Base-by-base conservation (phyloP, 2,329 filamentous ascomycete species). In the Cladophialophora carrionii region DNA sequence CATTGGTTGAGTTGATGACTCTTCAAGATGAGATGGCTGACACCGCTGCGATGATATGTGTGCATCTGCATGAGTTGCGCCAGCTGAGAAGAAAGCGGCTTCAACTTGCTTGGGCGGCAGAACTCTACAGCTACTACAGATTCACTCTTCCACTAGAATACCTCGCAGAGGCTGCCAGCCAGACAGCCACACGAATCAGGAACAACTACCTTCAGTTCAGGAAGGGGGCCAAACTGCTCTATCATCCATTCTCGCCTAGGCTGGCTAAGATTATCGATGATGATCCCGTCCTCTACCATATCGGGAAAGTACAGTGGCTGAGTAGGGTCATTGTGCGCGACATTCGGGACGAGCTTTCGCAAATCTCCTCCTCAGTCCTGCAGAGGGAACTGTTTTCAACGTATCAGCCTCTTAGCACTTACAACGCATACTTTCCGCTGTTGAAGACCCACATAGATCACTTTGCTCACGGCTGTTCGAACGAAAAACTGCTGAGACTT, bases 381-480 rank as follows among this genome's bases (percentile, higher is more conserved):
- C 57, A 61, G 12, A 52, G 57, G n/a, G 57, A 53, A 8, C 20
- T 61, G 48, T 61, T 61, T 26, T 14, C 32, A 9, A 53, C 20
- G 9, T 51, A 49, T 5, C 41, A 20, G 46, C 43, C 56, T 32
- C 41, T 58, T 14, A 49, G 17, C 46, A 20, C 43, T 14, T 46
- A 58, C 56, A 58, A 48, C 26, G 29, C 41, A 34, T 31, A 49
- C 31, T 58, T 49, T 20, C 14, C 46, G 10, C 14, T 29, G n/a
- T 22, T 58, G 2, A 43, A 31, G 8, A 58, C 14, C 24, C n/a
- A 43, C 0, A 12, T 22, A 20, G 48, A 51, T 20, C 22, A 24
- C 43, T 17, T 9, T 8, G 29, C 10, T 20, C 41, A n/a, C 37
- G 37, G 7, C 17, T 14, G 37, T 43, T 43, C 37, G n/a, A 8